Evolutionary conservation across 2,329 filamentous ascomycete genomes (phyloP), one percentile per base, ranked within the genome.

Genomic region (Penicillium sp.): DNA sequence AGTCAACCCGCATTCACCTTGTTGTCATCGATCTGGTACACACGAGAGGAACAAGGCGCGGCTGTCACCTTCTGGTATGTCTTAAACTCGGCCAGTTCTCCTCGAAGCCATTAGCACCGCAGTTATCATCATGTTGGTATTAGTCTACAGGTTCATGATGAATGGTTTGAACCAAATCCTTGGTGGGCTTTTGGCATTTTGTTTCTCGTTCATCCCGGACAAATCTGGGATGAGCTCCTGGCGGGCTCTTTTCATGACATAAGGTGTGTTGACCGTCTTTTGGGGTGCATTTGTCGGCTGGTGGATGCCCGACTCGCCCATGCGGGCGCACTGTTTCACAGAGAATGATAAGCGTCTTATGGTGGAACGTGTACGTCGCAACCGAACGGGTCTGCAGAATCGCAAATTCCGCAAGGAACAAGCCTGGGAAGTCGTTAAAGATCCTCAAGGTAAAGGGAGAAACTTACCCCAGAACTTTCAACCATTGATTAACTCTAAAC

Each of bases 61-160:
- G 47, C 47, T 6, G 47, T 50, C 19, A 50, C 47, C n/a, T 50
- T 50, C 16, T 50, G 60, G 60, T 60, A 53, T 40, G 47, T 46
- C 46, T 6, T 16, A 6, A 4, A 22, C 19, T 44, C 13, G 2
- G 41, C 6, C 18, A 16, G 24, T 24, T 1, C 3, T 6, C 9
- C 18, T 10, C 7, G 14, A 33, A 33, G 6, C 10, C 7, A 18
- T 24, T 14, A 3, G 1, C 1, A 1, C 41, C 6, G 27, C 18
- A 16, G 7, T 22, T 27, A 9, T 13, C 10, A 22, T 6, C 1
- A 24, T 27, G 13, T 13, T 44, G 44, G 18, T 3, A 6, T 6
- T 10, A 2, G 9, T 35, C 3, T 27, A 24, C 18, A 62, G 60
- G 60, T 62, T 60, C 18, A 62, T 60, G 60, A 62, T 62, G 47